Base-by-base conservation (phyloP, 768 basidiomycete species). In the Suillus fuscotomentosus region DNA sequence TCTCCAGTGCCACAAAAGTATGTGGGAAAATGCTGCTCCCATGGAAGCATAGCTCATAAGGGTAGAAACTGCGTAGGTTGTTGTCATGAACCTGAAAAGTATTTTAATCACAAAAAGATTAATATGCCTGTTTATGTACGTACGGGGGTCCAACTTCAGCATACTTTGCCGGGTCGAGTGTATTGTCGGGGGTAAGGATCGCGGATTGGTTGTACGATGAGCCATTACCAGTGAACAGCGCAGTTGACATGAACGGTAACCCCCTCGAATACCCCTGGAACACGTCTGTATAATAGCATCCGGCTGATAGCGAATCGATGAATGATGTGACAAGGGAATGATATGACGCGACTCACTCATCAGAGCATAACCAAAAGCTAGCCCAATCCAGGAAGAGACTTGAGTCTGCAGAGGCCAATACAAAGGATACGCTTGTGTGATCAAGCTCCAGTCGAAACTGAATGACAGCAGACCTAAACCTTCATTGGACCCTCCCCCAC, bases 331-430 rank as follows among this genome's bases (percentile, higher is more conserved):
- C 69, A n/a, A 57, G 15, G 36, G 4, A 15, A 31, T n/a, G 22
- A 10, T 34, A 8, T 8, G 9, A 20, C 10, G 10, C 38, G n/a
- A 67, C 80, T 6, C 66, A 82, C 81, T 69, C 72, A 76, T 73
- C 36, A 67, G 71, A n/a, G 39, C 66, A 60, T 72, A 69, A 62
- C 71, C 67, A 24, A 72, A 56, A 5, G 59, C 24, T 14, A 72
- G 22, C n/a, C 71, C 71, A 31, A 66, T 45, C 56, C 31, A 60
- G 61, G 48, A 60, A 41, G 62, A 31, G 7, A 77, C 81, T 41
- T 69, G 85, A 0, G 85, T 85, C 66, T 83, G 81, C 57, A 84
- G 77, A 7, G 85, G 85, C 84, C 84, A 86, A 10, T 83, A 81
- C 7, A 86, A 73, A 0, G 85, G 85, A 54, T 73, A 80, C 5